Conservation (phyloP, 208 protist genomes). For the Leishmania major region DNA sequence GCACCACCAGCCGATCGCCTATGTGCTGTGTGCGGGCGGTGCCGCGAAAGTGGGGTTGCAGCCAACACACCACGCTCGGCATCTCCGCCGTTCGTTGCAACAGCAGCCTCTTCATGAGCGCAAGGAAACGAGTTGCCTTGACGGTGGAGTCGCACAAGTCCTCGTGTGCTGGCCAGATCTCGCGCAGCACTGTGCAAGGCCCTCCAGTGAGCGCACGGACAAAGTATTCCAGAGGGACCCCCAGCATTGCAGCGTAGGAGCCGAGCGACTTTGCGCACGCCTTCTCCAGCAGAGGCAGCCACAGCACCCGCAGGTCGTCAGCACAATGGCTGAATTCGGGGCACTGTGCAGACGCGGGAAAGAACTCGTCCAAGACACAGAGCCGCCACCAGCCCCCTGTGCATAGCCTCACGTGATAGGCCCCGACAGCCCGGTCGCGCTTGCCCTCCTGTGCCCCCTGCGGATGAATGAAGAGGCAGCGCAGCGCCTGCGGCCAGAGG, state of each 20-base stretch:
- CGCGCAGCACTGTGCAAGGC: conserved; percentile 34
- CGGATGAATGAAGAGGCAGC: conserved; percentile 54
- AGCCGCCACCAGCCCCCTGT: conserved; percentile 49
- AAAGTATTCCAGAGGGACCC: conserved; percentile 40
- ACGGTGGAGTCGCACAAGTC: conserved; percentile 15
- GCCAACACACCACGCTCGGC: conserved; percentile 17
- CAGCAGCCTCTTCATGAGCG: conserved; percentile 12
- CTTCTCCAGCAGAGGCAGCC: conserved; percentile 79
- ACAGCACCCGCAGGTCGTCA: conserved; percentile 53
- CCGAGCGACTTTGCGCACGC: conserved; percentile 78
- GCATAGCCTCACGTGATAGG: conserved; percentile 61
- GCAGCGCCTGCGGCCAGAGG: conserved; percentile 33
- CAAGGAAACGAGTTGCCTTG: conserved; percentile 19
- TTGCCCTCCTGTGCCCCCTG: conserved; percentile 22
- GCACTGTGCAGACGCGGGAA: conserved; percentile 34
- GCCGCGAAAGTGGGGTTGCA: conserved; percentile 37
- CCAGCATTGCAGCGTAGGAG: conserved; percentile 59
- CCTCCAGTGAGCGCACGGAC: conserved; percentile 50
- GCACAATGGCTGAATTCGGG: conserved; percentile 38
- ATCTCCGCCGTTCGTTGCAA: neutral
- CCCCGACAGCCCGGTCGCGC: conserved; percentile 43
- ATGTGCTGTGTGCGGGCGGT: conserved; percentile 39
- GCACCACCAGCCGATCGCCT: conserved; percentile 25
- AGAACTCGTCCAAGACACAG: conserved; percentile 50
- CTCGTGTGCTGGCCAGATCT: conserved; percentile 37